Evolutionary conservation across 2,329 filamentous ascomycete genomes (phyloP).

Genomic region (Herpomyces periplanetae): DNA sequence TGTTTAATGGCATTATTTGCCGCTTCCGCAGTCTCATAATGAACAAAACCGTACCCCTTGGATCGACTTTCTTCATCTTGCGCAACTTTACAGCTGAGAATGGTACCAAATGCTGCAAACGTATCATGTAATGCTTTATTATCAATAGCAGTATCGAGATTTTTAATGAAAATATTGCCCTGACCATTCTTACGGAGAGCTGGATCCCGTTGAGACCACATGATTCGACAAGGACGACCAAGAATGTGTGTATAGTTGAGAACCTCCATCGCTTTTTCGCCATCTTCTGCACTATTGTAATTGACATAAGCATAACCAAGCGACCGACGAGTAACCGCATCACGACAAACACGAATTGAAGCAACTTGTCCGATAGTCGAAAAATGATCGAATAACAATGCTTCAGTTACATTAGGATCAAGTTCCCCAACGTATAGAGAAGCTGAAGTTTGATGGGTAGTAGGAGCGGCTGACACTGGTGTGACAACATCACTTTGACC

Average conservation of each 20-base stretch:
- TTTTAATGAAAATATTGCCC: slow-evolving; percentile 99
- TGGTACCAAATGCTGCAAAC: slow-evolving; percentile 94
- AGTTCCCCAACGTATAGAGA: slow-evolving; percentile 98
- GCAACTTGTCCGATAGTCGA: slow-evolving; percentile 95
- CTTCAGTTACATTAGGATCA: slow-evolving; percentile 85
- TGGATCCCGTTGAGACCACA: slow-evolving; percentile 99
- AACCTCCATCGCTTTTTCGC: slow-evolving; percentile 92
- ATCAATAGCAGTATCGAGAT: slow-evolving; percentile 87
- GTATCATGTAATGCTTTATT: slow-evolving; percentile 99
- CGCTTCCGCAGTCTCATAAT: slow-evolving; percentile 96
- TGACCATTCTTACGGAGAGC: slow-evolving; percentile 95
- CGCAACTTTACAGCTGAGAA: slow-evolving; percentile 94
- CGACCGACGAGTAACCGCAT: slow-evolving; percentile 87
- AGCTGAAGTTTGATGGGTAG: slow-evolving; percentile 53
- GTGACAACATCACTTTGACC: slow-evolving; percentile 24
- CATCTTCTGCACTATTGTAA: slow-evolving; percentile 89
- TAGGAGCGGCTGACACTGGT: slow-evolving; percentile 25
- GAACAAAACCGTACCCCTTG: slow-evolving; percentile 95
- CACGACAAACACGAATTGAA: slow-evolving; percentile 96
- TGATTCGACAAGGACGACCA: slow-evolving; percentile 93
- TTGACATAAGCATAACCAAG: slow-evolving; percentile 98
- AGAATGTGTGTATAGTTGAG: slow-evolving; percentile 99
- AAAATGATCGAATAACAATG: slow-evolving; percentile 99
- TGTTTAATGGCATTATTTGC: slow-evolving; percentile 93
- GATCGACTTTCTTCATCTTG: slow-evolving; percentile 88